A percentile compares a stretch with the other conserved stretches of the same genome.
Conservation (phyloP, 441 rosid genomes). For the Flueggea neowawraea region DNA sequence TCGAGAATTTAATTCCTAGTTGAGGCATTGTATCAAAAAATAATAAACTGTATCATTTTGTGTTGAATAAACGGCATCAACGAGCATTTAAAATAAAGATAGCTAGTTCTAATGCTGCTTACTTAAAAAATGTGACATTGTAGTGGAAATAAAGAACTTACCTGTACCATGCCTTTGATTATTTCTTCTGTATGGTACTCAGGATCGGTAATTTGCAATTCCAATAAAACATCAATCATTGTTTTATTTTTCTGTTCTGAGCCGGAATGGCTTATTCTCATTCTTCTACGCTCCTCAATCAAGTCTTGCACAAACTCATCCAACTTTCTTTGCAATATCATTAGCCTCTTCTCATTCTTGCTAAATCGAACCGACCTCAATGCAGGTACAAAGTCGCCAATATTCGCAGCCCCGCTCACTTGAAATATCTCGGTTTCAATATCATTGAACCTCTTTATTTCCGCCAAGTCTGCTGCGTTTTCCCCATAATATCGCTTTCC, state of each 20-base stretch:
- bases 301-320: slow-evolving; percentile 2
- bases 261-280: not conserved
- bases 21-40: too few relatives aligned
- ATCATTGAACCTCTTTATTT: slow-evolving; percentile 32
- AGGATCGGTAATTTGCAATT: slow-evolving; percentile 37
- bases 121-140: not conserved
- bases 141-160: slow-evolving; percentile 13
- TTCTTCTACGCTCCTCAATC: slow-evolving; percentile 32
- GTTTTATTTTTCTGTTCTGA: slow-evolving; percentile 18
- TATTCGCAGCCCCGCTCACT: slow-evolving; percentile 25
- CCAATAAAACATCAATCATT: slow-evolving; percentile 37
- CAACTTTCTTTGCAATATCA: too few relatives aligned
- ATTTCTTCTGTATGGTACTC: slow-evolving; percentile 31
- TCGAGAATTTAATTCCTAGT: too few relatives aligned
- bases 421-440: slow-evolving; percentile 12
- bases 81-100: too few relatives aligned
- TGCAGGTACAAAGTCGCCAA: slow-evolving; percentile 37
- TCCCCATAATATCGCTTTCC: slow-evolving; percentile 44
- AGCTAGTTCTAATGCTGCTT: too few relatives aligned
- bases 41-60: too few relatives aligned
- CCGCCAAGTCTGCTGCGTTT: slow-evolving; percentile 26
- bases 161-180: slow-evolving; percentile 41
- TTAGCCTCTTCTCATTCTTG: slow-evolving; percentile 8
- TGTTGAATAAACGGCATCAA: too few relatives aligned
- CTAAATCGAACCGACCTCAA: slow-evolving; percentile 29